Percentiles rank a stretch among this genome's conserved stretches.
Conservation (phyloP, 2,329 filamentous ascomycete species). For the Beauveria varroae region DNA sequence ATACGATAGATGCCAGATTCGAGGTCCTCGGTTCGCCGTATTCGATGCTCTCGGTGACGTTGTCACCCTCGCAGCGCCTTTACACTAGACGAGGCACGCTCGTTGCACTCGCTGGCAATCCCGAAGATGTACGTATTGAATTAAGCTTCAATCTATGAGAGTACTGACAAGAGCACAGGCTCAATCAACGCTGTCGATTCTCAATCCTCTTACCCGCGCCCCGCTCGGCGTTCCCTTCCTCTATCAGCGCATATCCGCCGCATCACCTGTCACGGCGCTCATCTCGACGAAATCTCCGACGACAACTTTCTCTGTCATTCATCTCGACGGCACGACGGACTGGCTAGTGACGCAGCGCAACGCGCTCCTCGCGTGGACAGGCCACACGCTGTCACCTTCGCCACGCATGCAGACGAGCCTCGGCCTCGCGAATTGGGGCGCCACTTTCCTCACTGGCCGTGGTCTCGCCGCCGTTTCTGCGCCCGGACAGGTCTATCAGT, state of each 20-base stretch:
- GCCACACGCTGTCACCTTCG: conserved; percentile 70
- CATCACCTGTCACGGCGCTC: conserved; percentile 78
- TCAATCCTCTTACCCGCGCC: conserved; percentile 75
- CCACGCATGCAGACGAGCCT: conserved; percentile 69
- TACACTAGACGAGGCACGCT: conserved; percentile 89
- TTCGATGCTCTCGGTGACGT: conserved; percentile 85
- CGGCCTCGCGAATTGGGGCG: conserved; percentile 84
- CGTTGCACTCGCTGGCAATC: conserved; percentile 80
- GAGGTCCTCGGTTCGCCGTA: conserved; percentile 88
- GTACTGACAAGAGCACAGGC: conserved; percentile 44
- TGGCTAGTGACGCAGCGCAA: conserved; percentile 89
- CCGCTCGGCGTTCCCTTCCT: conserved; percentile 85
- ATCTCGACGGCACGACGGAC: conserved; percentile 87
- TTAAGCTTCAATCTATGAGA: too few relatives aligned
- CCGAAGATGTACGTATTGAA: conserved; percentile 64
- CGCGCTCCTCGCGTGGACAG: conserved; percentile 92
- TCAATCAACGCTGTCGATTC: conserved; percentile 78
- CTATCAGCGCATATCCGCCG: conserved; percentile 85
- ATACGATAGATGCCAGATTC: conserved; percentile 72
- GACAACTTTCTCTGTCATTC: conserved; percentile 79
- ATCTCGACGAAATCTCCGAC: conserved; percentile 81
- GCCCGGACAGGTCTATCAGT: conserved; percentile 81
- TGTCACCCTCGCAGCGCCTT: conserved; percentile 88
- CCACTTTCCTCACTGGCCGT: conserved; percentile 77
- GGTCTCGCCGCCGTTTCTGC: conserved; percentile 80